Base-by-base conservation (phyloP, 768 basidiomycete genomes). In the Lactarius indigo region DNA sequence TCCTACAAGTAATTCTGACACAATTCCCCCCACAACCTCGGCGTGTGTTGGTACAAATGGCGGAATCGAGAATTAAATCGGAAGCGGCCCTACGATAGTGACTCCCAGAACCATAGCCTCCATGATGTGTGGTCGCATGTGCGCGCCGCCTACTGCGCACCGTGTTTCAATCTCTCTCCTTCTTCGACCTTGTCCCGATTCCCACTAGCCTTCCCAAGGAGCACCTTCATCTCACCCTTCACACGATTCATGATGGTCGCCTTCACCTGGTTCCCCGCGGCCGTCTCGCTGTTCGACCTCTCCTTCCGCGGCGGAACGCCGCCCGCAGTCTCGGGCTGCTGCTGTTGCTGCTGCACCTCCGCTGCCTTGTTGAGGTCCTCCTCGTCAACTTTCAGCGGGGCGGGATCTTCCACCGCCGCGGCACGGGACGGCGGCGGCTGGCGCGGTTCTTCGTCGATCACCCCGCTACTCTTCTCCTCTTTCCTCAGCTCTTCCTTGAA, bases 171-270 rank as follows among this genome's bases (percentile, higher is more conserved):
- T 50, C 52, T 69, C 37, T 61, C 60, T 15, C 68, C 68, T 41
- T 58, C 65, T 30, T 69, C 68, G 35, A 69, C 65, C 61, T 55
- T 69, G 5, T 56, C 68, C 37, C 33, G 52, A 20, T 67, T 69
- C 44, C 57, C 33, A 18, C 64, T 69, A 12, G 64, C 68, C 57
- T 62, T 69, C 3, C 68, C 68, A 13, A 69, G 57, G 20, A 69
- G 60, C 26, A 67, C 57, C 47, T 62, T 66, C 64, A 69, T 61
- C 39, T 63, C 68, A 1, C 65, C 68, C 57, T 63, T 69, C 30
- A 69, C 65, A 37, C 59, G 66, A 31, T 54, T 55, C 65, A 69
- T 58, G 23, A 69, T 57, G 28, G 42, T 66, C 5, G 57, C 68
- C 50, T 59, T 69, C 18, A 58, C 61, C 39, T 61, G 59, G 23